Conservation (phyloP, 2,329 filamentous ascomycete species). For the Colletotrichum trifolii region DNA sequence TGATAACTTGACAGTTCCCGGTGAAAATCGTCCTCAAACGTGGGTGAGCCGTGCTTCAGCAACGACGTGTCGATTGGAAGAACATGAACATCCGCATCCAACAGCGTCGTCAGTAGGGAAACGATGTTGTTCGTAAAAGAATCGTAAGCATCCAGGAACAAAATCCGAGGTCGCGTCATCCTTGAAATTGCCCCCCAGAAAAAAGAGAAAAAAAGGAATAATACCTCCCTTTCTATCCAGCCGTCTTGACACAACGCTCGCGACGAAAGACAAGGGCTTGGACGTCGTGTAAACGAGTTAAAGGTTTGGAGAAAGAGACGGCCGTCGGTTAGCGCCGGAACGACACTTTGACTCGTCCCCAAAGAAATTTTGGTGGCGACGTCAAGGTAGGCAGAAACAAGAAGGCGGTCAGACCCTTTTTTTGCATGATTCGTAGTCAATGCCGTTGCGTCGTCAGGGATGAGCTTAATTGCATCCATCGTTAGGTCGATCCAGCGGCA, state of each 20-base stretch:
- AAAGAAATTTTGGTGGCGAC: slow-evolving; percentile 32
- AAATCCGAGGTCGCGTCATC: slow-evolving; percentile 63
- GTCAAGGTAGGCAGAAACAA: slow-evolving; percentile 16
- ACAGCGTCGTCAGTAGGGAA: slow-evolving; percentile 77
- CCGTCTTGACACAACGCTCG: slow-evolving; percentile 19
- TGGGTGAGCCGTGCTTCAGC: slow-evolving; percentile 54
- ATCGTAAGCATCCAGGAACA: slow-evolving; percentile 96
- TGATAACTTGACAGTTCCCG: slow-evolving; percentile 72
- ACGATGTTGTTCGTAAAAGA: slow-evolving; percentile 97
- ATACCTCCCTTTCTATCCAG: not conserved
- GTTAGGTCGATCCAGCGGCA: slow-evolving; percentile 1
- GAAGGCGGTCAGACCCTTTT: slow-evolving; percentile 30
- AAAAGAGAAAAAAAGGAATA: not conserved
- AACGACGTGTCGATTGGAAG: slow-evolving; percentile 77
- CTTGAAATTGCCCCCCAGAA: not conserved
- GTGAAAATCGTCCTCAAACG: slow-evolving; percentile 58
- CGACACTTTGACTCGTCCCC: not conserved
- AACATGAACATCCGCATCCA: slow-evolving; percentile 75
- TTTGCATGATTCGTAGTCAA: slow-evolving; percentile 20
- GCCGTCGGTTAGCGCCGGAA: slow-evolving; percentile 32
- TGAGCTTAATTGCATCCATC: slow-evolving; percentile 27
- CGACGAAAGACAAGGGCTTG: slow-evolving; percentile 8
- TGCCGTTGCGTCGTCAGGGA: slow-evolving; percentile 19
- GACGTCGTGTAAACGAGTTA: slow-evolving; percentile 21
- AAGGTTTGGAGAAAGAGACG: slow-evolving; percentile 20